Percentiles rank a stretch among this genome's conserved stretches.
phyloP scores from a whole-genome alignment of 2,329 filamentous ascomycete genomes.

The Clonostachys sp. region DNA sequence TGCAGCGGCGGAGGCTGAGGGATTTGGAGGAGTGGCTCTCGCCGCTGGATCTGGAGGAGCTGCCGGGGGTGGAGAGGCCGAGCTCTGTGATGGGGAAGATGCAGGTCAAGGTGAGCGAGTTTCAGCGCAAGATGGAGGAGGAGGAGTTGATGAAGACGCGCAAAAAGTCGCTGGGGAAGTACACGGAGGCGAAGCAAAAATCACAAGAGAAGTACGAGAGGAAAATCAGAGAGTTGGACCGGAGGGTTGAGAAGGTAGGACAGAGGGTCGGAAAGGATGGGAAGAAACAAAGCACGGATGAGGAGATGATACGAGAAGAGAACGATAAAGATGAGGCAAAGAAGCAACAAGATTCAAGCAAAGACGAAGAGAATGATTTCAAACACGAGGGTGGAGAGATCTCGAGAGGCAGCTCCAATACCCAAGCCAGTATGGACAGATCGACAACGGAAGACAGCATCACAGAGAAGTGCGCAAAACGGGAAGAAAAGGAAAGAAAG shows the following conservation, averaged over 20 bases:
- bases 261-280: background rate
- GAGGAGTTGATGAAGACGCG: constrained; percentile 6
- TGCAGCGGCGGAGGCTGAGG: constrained; percentile 8
- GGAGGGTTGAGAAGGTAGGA: background rate
- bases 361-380: too few relatives aligned
- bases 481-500: too few relatives aligned
- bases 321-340: too few relatives aligned
- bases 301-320: too few relatives aligned
- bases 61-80: constrained; percentile 1
- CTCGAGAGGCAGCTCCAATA: background rate
- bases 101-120: constrained; percentile 6
- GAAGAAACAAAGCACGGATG: background rate
- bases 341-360: too few relatives aligned
- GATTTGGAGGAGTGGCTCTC: constrained; percentile 7
- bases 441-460: too few relatives aligned
- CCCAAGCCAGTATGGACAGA: background rate
- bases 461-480: too few relatives aligned
- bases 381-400: too few relatives aligned
- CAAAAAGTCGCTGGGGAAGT: constrained; percentile 2
- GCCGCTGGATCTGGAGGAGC: constrained; percentile 5
- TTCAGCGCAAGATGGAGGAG: constrained; percentile 6
- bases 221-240: background rate
- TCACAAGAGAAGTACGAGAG: background rate
- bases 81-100: constrained; percentile 5
- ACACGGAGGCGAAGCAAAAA: background rate